These are phyloP conservation scores for Cyathus striatus DNA, from an alignment of 768 basidiomycete species.

Conservation along the genomic window DNA sequence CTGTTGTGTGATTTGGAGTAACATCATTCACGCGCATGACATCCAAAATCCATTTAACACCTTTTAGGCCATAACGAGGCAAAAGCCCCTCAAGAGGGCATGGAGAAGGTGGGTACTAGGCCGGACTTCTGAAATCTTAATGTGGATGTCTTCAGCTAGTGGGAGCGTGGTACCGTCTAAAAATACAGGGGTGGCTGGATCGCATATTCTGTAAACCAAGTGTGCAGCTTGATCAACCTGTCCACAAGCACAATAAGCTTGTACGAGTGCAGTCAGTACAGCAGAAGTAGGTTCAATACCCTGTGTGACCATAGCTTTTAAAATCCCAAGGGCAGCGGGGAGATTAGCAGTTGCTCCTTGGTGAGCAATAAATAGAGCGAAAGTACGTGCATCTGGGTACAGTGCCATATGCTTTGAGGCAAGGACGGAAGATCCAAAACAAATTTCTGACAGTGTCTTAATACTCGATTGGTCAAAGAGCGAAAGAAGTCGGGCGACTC, in stretches of 20 bases:
- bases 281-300: conserved; percentile 41
- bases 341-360: conserved; percentile 40
- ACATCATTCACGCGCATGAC: conserved; percentile 53
- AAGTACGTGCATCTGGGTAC: conserved; percentile 57
- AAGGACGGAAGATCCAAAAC: too few relatives aligned
- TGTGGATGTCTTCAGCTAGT: too few relatives aligned
- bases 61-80: conserved; percentile 40
- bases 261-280: conserved; percentile 49
- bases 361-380: conserved; percentile 57
- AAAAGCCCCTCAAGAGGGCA: conserved; percentile 50
- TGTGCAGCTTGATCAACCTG: conserved; percentile 45
- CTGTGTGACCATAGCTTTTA: conserved; percentile 38
- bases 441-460: too few relatives aligned
- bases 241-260: conserved; percentile 45
- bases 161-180: too few relatives aligned
- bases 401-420: conserved; percentile 2
- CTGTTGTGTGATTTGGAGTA: conserved; percentile 46
- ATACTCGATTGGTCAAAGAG: conserved; percentile 16
- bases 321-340: conserved; percentile 36
- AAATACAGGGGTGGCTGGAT: too few relatives aligned
- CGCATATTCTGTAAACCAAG: conserved; percentile 47
- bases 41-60: conserved; percentile 38
- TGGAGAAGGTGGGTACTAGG: too few relatives aligned
- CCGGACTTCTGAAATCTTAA: too few relatives aligned
- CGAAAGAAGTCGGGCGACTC: conserved; percentile 48